Base-by-base conservation (phyloP, 1,284 basidiomycete species). In the Trametes hirsuta region DNA sequence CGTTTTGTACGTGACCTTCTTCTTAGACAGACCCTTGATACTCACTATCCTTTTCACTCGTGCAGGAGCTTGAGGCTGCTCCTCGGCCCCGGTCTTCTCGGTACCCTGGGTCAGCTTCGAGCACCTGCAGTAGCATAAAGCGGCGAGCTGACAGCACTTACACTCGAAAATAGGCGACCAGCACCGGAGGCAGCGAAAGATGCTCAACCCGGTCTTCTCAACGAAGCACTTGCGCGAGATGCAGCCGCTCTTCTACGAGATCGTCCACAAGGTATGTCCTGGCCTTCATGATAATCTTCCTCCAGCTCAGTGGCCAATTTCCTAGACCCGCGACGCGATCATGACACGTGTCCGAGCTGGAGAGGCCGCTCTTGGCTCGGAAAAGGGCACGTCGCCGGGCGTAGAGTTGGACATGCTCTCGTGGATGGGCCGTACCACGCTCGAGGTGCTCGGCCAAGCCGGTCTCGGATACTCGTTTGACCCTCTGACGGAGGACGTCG, bases 161-260 rank as follows among this genome's bases (percentile, higher is more conserved):
- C 8, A 30, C 8, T 30, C 5, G 8, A 8, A 30, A 30, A 6
- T 15, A 72, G 72, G 75, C 44, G 55, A 63, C 2, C 64, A 63
- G 40, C 66, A 68, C 45, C 59, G 54, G 34, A 58, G 61, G 36
- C 66, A 66, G 55, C 60, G 64, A 24, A 68, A 68, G 59, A 63
- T 66, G 61, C 61, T 68, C 48, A 66, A 64, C 47, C 66, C 64
- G 6, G 59, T 66, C 34, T 68, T 68, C 51, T 66, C 59, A 22
- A 59, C 57, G 5, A 62, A 60, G 18, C 64, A 68, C 14, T 57
- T 68, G 8, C 64, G 64, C n/a, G 55, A 62, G 4, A 66, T 59
- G 58, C 59, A 51, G 37, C 62, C 59, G 10, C 36, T 61, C 5
- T 64, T 64, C 53, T 66, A 60, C 46, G 50, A 60, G 22, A 58